phyloP scores from a whole-genome alignment of 2,329 filamentous ascomycete genomes.

The Pyrenophora teres region DNA sequence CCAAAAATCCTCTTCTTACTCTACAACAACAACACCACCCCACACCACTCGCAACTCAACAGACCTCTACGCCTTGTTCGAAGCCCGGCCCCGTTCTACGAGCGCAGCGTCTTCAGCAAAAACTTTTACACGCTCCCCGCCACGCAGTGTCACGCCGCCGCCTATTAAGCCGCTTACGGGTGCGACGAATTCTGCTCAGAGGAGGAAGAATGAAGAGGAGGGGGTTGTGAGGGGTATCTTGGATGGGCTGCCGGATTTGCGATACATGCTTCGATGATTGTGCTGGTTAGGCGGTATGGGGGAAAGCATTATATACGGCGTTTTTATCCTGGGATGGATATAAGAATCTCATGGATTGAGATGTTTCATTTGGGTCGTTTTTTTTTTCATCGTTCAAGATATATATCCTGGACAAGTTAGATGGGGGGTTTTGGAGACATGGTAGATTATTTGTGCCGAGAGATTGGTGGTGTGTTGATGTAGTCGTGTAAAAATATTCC shows the following conservation, averaged over 20 bases:
- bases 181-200: conserved; percentile 31
- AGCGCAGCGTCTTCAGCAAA: conserved; percentile 17
- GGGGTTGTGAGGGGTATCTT: conserved; percentile 33
- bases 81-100: conserved; percentile 18
- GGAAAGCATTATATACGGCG: neutral
- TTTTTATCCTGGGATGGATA: no score
- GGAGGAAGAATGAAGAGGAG: conserved; percentile 37
- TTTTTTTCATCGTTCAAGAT: no score
- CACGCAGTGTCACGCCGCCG: conserved; percentile 22
- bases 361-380: no score
- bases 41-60: conserved; percentile 13
- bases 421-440: no score
- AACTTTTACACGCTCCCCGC: conserved; percentile 25
- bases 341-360: no score
- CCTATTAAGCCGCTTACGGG: conserved; percentile 30
- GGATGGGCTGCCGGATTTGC: conserved; percentile 35
- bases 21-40: neutral
- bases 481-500: no score
- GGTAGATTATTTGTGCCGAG: no score
- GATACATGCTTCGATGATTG: conserved; percentile 37
- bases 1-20: neutral
- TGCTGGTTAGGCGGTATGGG: neutral
- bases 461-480: no score
- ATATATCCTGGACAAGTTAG: no score
- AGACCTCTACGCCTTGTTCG: conserved; percentile 36